phyloP scores from a whole-genome alignment of 495 filamentous ascomycete genomes.

The Terfezia claveryi region DNA sequence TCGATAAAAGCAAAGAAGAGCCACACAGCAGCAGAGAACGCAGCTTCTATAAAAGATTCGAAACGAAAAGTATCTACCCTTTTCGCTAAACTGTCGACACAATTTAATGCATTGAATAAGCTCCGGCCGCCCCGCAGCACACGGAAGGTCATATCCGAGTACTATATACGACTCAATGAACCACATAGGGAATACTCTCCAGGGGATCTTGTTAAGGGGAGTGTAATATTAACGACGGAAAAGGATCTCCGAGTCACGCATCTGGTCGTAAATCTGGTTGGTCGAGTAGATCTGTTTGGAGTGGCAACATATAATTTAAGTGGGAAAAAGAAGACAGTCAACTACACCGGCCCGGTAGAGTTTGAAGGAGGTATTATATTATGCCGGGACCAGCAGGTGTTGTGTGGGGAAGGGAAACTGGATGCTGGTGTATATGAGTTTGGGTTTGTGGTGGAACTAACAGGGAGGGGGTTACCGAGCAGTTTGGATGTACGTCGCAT shows the following conservation, averaged over 20 bases:
- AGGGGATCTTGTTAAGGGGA: constrained; percentile 41
- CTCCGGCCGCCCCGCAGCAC: constrained; percentile 1
- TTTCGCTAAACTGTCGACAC: not conserved
- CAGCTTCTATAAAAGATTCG: too few species aligned
- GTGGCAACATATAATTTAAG: constrained; percentile 19
- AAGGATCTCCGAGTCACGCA: constrained; percentile 77
- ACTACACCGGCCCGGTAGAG: constrained; percentile 26
- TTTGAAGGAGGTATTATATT: constrained; percentile 58
- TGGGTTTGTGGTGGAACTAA: constrained; percentile 64
- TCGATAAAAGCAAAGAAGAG: too few species aligned
- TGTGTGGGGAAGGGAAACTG: constrained; percentile 77
- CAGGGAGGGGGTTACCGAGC: constrained; percentile 61
- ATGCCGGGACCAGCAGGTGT: constrained; percentile 74
- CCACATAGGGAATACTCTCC: constrained; percentile 69
- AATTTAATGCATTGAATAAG: not conserved
- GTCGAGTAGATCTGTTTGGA: constrained; percentile 45
- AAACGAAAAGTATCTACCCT: not conserved
- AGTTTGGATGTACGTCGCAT: constrained; percentile 63
- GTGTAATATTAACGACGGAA: constrained; percentile 56
- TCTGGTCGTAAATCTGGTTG: constrained; percentile 67
- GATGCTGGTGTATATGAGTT: constrained; percentile 78
- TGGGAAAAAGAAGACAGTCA: constrained; percentile 24
- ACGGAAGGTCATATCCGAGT: constrained; percentile 37
- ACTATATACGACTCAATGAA: constrained; percentile 59
- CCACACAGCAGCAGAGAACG: too few species aligned